Evolutionary conservation across 345 rosid genomes (phyloP), one percentile per base, ranked within the genome.

Genomic region (Acer yangbiense): DNA sequence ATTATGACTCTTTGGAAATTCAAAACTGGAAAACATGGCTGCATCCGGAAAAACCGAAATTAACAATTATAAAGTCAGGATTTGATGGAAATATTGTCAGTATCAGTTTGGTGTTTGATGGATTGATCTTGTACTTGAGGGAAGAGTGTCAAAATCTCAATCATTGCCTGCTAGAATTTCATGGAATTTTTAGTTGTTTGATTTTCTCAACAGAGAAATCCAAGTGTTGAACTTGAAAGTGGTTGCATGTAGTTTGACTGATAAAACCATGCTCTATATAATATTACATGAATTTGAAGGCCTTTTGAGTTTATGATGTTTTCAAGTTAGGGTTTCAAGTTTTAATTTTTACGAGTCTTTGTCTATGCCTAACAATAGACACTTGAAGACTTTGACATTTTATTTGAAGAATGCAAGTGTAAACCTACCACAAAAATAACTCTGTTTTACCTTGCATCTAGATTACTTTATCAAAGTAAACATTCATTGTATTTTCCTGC

Each of bases 61-160:
- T 81, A 27, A 54, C 50, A 32, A 44, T 72, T 16, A 46, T 46
- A 10, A 10, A 10, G 71, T 72, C 64, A 2, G 32, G 46, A 43
- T 43, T 43, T 43, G 54, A 67, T 52, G 62, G 71, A 65, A 52
- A 39, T 18, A 14, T n/a, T 32, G 66, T 72, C 64, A 2, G 32
- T n/a, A 7, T 50, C 77, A 18, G 18, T 35, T 46, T 27, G 65
- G 44, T 13, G 20, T 18, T 65, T 76, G 77, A 39, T 21, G 65
- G 23, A 27, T 6, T 52, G 25, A 54, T 73, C 23, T 76, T 67
- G 8, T 67, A 50, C 43, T 11, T 65, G 11, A 9, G 9, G 9
- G 41, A 14, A 67, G 60, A 3, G 68, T 68, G 73, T 68, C 73
- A 57, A 66, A 57, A 3, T 76, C 67, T 68, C 32, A 7, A 41